Evolutionary conservation across 495 filamentous ascomycete species (phyloP).

Genomic region (Penicillium tannophilum): DNA sequence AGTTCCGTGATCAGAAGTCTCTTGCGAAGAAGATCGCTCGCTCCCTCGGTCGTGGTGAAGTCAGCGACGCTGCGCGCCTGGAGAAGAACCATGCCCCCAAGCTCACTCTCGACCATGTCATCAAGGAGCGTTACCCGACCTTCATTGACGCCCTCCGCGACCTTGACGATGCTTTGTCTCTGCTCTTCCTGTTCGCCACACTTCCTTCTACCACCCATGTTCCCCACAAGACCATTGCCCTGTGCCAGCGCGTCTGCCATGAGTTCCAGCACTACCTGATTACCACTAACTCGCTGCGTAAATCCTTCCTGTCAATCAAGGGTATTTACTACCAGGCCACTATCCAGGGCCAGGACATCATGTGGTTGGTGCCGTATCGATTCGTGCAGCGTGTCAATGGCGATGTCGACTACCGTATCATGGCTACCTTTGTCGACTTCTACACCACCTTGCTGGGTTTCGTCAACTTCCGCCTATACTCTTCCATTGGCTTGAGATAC

Average conservation of each 20-base stretch:
- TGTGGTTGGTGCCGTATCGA: conserved; percentile 96
- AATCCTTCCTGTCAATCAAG: conserved; percentile 97
- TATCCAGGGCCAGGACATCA: conserved; percentile 94
- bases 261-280: conserved; percentile 99
- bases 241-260: conserved; percentile 85
- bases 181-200: conserved; percentile 96
- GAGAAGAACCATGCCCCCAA: conserved; percentile 84
- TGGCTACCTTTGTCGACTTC: conserved; percentile 98
- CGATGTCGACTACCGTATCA: conserved; percentile 96
- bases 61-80: conserved; percentile 77
- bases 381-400: conserved; percentile 92
- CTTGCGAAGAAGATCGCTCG: conserved; percentile 94
- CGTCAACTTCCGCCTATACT: conserved; percentile 93
- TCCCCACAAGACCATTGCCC: conserved; percentile 87
- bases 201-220: conserved; percentile 87
- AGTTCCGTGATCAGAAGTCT: conserved; percentile 95
- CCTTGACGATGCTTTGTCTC: conserved; percentile 92
- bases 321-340: conserved; percentile 99
- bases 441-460: conserved; percentile 96
- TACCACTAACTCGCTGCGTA: conserved; percentile 81
- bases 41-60: conserved; percentile 88
- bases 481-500: conserved; percentile 85
- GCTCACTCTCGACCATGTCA: conserved; percentile 91
- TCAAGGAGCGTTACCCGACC: conserved; percentile 96
- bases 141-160: conserved; percentile 94